A percentile compares a stretch with the other conserved stretches of the same genome.
Conservation (phyloP, 23 red algal genomes). For the Cyanidium caldarium region DNA sequence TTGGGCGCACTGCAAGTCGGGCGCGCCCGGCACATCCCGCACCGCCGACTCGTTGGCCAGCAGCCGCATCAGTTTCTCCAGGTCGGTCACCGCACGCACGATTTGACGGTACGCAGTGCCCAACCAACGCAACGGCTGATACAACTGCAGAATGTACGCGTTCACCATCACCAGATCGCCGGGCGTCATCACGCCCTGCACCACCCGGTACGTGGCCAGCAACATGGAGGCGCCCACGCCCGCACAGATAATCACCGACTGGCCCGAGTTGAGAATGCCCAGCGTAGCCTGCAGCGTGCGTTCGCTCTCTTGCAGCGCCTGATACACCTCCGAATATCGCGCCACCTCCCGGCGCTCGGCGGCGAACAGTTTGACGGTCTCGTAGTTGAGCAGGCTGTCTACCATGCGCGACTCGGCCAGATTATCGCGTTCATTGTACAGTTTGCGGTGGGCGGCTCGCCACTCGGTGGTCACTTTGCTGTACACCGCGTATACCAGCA, state of each 20-base stretch:
- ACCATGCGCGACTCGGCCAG: slow-evolving; percentile 23
- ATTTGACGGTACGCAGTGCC: slow-evolving; percentile 56
- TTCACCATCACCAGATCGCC: slow-evolving; percentile 90
- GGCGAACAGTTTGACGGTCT: slow-evolving; percentile 89
- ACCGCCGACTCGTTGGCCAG: slow-evolving; percentile 31
- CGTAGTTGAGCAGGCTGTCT: slow-evolving; percentile 40
- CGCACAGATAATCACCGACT: slow-evolving; percentile 36
- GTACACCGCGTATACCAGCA: slow-evolving; percentile 25
- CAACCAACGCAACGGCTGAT: slow-evolving; percentile 64
- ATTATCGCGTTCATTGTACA: slow-evolving; percentile 38
- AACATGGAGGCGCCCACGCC: slow-evolving; percentile 37
- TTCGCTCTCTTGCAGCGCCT: slow-evolving; percentile 8
- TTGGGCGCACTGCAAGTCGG: slow-evolving; percentile 3
- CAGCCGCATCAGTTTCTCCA: slow-evolving; percentile 68
- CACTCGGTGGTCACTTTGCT: slow-evolving; percentile 20
- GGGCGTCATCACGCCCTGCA: slow-evolving; percentile 22
- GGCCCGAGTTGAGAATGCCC: slow-evolving; percentile 53
- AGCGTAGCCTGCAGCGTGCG: slow-evolving; percentile 5
- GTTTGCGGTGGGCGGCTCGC: slow-evolving; percentile 28
- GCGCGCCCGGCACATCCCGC: slow-evolving; percentile 40
- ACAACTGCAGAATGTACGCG: slow-evolving; percentile 72
- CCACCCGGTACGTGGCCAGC: slow-evolving; percentile 33
- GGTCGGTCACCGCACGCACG: slow-evolving; percentile 61
- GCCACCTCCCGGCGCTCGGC: slow-evolving; percentile 42
- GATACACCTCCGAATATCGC: slow-evolving; percentile 21